Conservation (phyloP, 768 basidiomycete species). For the Cubamyces lactineus region DNA sequence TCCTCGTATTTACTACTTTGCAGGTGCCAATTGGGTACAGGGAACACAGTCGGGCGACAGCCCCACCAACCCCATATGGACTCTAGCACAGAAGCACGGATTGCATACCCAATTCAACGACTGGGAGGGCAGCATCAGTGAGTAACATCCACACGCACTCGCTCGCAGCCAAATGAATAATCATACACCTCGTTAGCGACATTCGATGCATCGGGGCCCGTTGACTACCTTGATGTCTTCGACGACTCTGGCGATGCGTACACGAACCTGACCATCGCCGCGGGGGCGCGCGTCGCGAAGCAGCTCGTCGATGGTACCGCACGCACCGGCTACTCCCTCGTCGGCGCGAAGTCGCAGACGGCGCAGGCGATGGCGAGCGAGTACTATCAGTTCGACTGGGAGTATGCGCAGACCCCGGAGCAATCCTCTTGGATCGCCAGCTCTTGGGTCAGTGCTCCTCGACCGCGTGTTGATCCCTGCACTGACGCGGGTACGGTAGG, state of each 20-base stretch:
- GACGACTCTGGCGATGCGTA: conserved; percentile 43
- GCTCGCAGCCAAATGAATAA: conserved; percentile 15
- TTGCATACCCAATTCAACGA: conserved; percentile 47
- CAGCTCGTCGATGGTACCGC: conserved; percentile 52
- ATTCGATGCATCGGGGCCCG: conserved; percentile 50
- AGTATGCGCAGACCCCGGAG: conserved; percentile 59
- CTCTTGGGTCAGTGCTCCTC: conserved; percentile 48
- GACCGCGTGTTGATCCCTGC: not conserved
- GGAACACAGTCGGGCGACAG: conserved; percentile 49
- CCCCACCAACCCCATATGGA: conserved; percentile 57
- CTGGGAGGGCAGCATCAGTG: conserved; percentile 31
- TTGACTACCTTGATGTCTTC: conserved; percentile 51
- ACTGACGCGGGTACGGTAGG: conserved; percentile 36
- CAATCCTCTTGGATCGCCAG: conserved; percentile 46
- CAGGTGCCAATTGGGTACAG: conserved; percentile 41
- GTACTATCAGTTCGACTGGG: conserved; percentile 55
- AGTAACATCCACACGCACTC: conserved; percentile 27
- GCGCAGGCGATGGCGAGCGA: conserved; percentile 55
- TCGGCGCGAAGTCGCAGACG: conserved; percentile 47
- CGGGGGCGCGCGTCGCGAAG: conserved; percentile 45
- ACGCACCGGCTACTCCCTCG: conserved; percentile 52
- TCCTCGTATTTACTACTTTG: conserved; percentile 12
- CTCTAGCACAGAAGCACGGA: conserved; percentile 53
- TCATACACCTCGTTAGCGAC: conserved; percentile 43
- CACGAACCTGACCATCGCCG: conserved; percentile 41